phyloP scores from a whole-genome alignment of 768 basidiomycete species.

The Phylloporus rhodoxanthus region DNA sequence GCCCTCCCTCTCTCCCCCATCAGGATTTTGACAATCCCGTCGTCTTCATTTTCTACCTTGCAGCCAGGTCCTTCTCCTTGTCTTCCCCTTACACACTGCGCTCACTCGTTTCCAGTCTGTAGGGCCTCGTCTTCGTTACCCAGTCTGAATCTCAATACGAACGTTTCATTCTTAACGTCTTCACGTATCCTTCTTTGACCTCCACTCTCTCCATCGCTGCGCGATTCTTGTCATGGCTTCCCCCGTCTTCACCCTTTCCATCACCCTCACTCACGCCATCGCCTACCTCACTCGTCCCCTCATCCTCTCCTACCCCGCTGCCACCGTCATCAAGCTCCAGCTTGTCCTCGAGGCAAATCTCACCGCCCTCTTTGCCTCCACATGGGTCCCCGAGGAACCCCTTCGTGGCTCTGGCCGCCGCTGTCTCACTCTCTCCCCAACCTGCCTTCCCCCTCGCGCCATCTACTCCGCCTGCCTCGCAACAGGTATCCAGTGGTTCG shows the following conservation, averaged over 20 bases:
- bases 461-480: constrained; percentile 67
- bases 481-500: constrained; percentile 70
- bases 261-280: constrained; percentile 69
- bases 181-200: constrained; percentile 19
- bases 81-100: neutral
- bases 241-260: constrained; percentile 47
- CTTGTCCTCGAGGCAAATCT: constrained; percentile 69
- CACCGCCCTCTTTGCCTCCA: constrained; percentile 58
- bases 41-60: constrained; percentile 7
- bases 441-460: constrained; percentile 61
- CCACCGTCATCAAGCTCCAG: constrained; percentile 63
- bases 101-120: constrained; percentile 25
- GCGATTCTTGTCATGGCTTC: constrained; percentile 28
- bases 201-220: constrained; percentile 28
- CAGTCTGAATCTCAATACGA: constrained; percentile 25
- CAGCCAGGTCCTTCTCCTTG: constrained; percentile 26
- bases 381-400: constrained; percentile 62
- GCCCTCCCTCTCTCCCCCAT: constrained; percentile 9
- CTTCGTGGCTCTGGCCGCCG: constrained; percentile 65
- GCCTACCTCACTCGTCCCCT: constrained; percentile 68
- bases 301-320: constrained; percentile 48
- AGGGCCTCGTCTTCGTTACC: constrained; percentile 17
- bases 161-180: constrained; percentile 15
- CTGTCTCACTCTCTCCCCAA: constrained; percentile 67
- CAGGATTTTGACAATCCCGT: constrained; percentile 36